phyloP scores from a whole-genome alignment of 306 rosid species.

The Vachellia collinsii region DNA sequence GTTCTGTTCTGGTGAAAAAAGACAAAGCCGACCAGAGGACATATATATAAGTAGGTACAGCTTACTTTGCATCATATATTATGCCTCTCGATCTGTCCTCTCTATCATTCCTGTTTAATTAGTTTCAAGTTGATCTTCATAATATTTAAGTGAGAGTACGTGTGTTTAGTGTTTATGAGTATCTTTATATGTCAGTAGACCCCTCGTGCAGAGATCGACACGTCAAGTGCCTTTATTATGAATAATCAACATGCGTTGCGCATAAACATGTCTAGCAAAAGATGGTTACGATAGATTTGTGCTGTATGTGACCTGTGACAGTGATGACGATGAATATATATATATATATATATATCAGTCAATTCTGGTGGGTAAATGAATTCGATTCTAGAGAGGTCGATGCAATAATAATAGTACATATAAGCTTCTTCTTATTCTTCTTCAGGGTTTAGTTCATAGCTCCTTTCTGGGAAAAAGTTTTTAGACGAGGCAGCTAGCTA shows the following conservation, averaged over 20 bases:
- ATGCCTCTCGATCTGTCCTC: background rate
- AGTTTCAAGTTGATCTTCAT: background rate
- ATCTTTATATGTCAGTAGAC: background rate
- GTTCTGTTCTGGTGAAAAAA: background rate
- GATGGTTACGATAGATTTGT: background rate
- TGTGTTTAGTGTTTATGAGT: background rate
- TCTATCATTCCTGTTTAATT: background rate
- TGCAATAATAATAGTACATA: background rate
- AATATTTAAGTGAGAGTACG: background rate
- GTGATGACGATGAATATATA: conserved; percentile 8
- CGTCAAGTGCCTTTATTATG: conserved; percentile 14
- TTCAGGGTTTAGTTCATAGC: conserved; percentile 7
- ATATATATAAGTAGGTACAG: background rate
- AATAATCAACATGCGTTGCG: conserved; percentile 24
- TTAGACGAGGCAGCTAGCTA: background rate
- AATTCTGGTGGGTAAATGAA: conserved; percentile 37
- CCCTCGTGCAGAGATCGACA: conserved; percentile 27
- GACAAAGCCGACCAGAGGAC: background rate
- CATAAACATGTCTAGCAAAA: conserved; percentile 35
- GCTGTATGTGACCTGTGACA: conserved; percentile 8
- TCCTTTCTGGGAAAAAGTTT: conserved; percentile 36
- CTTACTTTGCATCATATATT: conserved; percentile 32
- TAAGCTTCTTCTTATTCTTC: too few species aligned
- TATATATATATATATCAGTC: background rate
- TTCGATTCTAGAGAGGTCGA: conserved; percentile 16